Conservation (phyloP, 2,329 filamentous ascomycete genomes). For the Xylaria sp. region DNA sequence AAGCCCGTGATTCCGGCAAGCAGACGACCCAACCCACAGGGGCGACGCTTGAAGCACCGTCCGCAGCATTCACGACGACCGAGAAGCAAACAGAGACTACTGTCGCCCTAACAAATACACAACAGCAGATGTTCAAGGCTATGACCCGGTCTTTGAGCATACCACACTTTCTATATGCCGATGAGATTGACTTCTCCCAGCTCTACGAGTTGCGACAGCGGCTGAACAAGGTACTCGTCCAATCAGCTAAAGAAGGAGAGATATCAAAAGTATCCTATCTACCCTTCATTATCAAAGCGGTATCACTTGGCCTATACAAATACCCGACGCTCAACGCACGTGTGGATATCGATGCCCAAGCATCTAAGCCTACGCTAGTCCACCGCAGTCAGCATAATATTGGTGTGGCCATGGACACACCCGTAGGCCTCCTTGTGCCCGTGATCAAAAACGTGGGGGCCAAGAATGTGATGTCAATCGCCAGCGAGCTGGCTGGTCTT, state of each 20-base stretch:
- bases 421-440: constrained; percentile 86
- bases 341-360: constrained; percentile 69
- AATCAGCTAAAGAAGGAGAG: constrained; percentile 54
- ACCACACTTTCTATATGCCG: constrained; percentile 94
- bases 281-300: constrained; percentile 94
- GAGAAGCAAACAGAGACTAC: constrained; percentile 74
- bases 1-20: constrained; percentile 54
- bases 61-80: constrained; percentile 50
- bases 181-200: constrained; percentile 84
- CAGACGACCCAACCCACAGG: constrained; percentile 40
- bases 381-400: constrained; percentile 92
- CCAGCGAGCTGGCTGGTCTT: constrained; percentile 78
- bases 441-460: constrained; percentile 86
- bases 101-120: constrained; percentile 78
- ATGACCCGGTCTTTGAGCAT: constrained; percentile 94
- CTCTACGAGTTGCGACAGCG: constrained; percentile 78
- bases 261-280: constrained; percentile 84
- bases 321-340: constrained; percentile 90
- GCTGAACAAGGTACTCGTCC: constrained; percentile 73
- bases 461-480: constrained; percentile 81
- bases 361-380: constrained; percentile 77
- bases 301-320: constrained; percentile 83
- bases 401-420: constrained; percentile 94
- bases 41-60: constrained; percentile 45
- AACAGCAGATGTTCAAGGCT: constrained; percentile 94